Base-by-base conservation (phyloP, 192 early-diverging fungal species). In the Coemansia javaensis region DNA sequence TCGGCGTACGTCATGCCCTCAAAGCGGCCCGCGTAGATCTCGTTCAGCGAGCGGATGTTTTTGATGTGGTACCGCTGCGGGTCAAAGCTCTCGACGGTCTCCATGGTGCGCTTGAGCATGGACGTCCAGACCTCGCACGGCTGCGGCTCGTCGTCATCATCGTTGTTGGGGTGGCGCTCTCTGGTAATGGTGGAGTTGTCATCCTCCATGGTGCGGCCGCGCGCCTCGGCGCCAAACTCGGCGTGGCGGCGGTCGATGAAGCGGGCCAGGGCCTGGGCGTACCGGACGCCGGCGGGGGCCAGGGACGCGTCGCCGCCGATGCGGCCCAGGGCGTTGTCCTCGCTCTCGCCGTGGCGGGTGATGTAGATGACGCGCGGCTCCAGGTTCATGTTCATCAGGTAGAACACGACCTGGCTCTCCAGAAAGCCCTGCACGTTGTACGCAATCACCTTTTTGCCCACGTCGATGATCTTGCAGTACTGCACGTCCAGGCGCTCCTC, bases 381-480 rank as follows among this genome's bases (percentile, higher is more conserved):
- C 47, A 94, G 82, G 56, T 98, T 90, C 63, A 96, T 96, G 67
- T 98, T 94, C 94, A 97, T 97, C 50, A 98, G 63, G 59, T 97
- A 98, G 59, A 98, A 97, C 39, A 98, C 90, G 27, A 90, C 91
- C 65, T 98, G 96, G 15, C 87, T 85, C 25, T 84, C 77, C 32
- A 98, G 66, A 61, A 93, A 98, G 37, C 96, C 96, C 55, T 87
- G 84, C 50, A 94, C 91, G 56, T 93, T 91, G 75, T 93, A 80
- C 13, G 94, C 90, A 62, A 95, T 90, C 4, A 96, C 80, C 67
- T 95, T 98, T 48, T 91, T 90, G 44, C 96, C 96, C 7, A 97
- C 93, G 70, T 99, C 90, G 48, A 94, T 87, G 37, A 97, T 77
- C 63, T 99, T 97, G 78, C 94, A 93, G 68, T 90, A 99, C 43